Evolutionary conservation across 208 protist genomes (phyloP).

Genomic region (Leishmania mexicana): DNA sequence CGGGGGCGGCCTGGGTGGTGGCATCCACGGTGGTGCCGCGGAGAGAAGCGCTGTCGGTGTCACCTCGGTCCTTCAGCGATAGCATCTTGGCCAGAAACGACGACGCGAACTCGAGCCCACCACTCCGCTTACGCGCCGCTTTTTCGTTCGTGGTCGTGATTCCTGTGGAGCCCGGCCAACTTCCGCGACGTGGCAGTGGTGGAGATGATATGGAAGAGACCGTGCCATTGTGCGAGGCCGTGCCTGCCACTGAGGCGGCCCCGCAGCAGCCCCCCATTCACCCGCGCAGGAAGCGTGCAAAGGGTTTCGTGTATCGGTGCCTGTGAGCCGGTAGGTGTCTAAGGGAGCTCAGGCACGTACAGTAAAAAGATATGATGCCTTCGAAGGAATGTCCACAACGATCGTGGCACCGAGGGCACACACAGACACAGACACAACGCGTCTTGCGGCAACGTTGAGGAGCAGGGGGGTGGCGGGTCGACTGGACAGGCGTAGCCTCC

Average conservation of each 20-base stretch:
- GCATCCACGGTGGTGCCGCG: not conserved
- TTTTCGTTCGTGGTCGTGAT: not conserved
- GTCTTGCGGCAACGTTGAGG: not conserved
- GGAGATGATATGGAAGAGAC: not conserved
- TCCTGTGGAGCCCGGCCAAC: not conserved
- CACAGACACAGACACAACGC: not conserved
- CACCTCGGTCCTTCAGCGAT: too few species aligned
- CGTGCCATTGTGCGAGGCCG: not conserved
- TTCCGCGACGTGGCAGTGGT: not conserved
- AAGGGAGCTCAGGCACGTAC: not conserved
- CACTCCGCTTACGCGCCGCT: not conserved
- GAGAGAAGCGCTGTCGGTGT: not conserved
- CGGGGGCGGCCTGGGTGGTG: not conserved
- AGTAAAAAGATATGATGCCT: too few species aligned
- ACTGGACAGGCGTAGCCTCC: too few species aligned
- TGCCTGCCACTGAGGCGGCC: not conserved
- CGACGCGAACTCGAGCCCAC: not conserved
- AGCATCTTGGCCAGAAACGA: not conserved
- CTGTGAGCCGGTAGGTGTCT: not conserved
- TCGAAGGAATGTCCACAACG: not conserved
- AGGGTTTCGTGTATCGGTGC: not conserved
- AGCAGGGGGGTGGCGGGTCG: not conserved
- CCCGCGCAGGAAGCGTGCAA: not conserved
- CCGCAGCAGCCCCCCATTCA: slow-evolving; percentile 30
- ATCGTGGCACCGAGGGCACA: not conserved